A percentile compares a stretch with the other conserved stretches of the same genome.
phyloP scores from a whole-genome alignment of 1,284 basidiomycete genomes.

The Rhodofomes roseus region DNA sequence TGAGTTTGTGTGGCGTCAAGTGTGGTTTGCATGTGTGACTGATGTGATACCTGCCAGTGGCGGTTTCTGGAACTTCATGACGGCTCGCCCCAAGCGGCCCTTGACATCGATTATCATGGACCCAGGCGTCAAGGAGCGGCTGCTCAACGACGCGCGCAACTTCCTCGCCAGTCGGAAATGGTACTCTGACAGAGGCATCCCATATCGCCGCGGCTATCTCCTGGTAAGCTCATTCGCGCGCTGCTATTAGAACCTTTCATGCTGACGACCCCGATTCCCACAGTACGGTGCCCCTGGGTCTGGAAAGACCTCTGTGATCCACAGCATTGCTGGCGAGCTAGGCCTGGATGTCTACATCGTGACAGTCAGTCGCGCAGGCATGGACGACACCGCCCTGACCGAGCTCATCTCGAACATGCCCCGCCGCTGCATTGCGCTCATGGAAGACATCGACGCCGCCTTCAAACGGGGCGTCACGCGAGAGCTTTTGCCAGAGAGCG shows the following conservation, averaged over 20 bases:
- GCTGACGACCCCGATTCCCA: background rate
- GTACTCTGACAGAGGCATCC: conserved; percentile 60
- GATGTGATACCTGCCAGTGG: background rate
- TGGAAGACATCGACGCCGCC: conserved; percentile 80
- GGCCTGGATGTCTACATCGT: conserved; percentile 72
- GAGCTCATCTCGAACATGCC: conserved; percentile 65
- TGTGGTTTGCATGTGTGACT: background rate
- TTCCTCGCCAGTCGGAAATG: conserved; percentile 18
- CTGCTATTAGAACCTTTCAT: background rate
- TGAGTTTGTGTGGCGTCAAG: background rate
- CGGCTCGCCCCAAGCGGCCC: conserved; percentile 15
- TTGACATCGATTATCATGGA: conserved; percentile 17
- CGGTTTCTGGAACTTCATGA: conserved; percentile 14
- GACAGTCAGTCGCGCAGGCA: conserved; percentile 59
- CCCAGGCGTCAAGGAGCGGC: conserved; percentile 15
- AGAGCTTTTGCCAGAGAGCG: conserved; percentile 20
- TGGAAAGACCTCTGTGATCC: conserved; percentile 75
- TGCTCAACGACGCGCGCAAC: conserved; percentile 17
- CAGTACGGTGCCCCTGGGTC: conserved; percentile 71
- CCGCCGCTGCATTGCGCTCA: conserved; percentile 66
- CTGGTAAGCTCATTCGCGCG: conserved; percentile 35
- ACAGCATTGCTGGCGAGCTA: conserved; percentile 73
- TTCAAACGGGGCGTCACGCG: conserved; percentile 41
- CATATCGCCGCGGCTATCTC: conserved; percentile 70
- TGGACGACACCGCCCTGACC: conserved; percentile 64